phyloP scores from a whole-genome alignment of 768 basidiomycete genomes.

The Amanita polypyramis region DNA sequence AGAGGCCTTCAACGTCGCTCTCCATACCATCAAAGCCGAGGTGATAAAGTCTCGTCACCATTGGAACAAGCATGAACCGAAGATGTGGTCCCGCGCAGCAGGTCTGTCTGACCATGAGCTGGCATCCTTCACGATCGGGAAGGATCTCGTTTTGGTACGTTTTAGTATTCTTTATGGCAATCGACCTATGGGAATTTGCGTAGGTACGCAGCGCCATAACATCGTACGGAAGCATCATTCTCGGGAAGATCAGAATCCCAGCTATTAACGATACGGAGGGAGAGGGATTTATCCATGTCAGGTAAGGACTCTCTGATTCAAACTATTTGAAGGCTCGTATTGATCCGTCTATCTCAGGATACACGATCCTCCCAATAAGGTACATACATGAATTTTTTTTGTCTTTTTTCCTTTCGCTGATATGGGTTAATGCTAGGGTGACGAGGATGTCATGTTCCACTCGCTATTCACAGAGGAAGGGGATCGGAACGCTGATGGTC shows the following conservation, averaged over 20 bases:
- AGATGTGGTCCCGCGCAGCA: constrained; percentile 57
- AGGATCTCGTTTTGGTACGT: constrained; percentile 31
- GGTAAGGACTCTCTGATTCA: constrained; percentile 28
- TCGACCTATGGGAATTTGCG: constrained; percentile 29
- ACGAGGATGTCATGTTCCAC: constrained; percentile 59
- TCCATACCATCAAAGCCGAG: constrained; percentile 49
- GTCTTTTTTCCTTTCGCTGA: not conserved
- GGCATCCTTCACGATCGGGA: constrained; percentile 36
- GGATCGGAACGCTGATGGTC: constrained; percentile 31
- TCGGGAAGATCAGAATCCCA: constrained; percentile 70
- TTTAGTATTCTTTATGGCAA: not conserved
- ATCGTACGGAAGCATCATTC: constrained; percentile 58
- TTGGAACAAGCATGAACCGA: constrained; percentile 66
- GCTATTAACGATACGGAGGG: constrained; percentile 53
- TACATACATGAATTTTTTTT: constrained; percentile 19
- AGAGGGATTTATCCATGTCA: constrained; percentile 59
- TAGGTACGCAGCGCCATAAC: constrained; percentile 45
- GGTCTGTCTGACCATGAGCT: constrained; percentile 43
- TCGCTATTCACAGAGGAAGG: constrained; percentile 60
- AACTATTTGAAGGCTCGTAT: constrained; percentile 1
- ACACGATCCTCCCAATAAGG: constrained; percentile 67
- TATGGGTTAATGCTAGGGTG: constrained; percentile 31
- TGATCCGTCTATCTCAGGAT: constrained; percentile 31
- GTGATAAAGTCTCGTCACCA: constrained; percentile 55
- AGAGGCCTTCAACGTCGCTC: constrained; percentile 51